A percentile compares a stretch with the other conserved stretches of the same genome.
phyloP scores from a whole-genome alignment of 768 basidiomycete species.

The Agrocybe chaxingu region DNA sequence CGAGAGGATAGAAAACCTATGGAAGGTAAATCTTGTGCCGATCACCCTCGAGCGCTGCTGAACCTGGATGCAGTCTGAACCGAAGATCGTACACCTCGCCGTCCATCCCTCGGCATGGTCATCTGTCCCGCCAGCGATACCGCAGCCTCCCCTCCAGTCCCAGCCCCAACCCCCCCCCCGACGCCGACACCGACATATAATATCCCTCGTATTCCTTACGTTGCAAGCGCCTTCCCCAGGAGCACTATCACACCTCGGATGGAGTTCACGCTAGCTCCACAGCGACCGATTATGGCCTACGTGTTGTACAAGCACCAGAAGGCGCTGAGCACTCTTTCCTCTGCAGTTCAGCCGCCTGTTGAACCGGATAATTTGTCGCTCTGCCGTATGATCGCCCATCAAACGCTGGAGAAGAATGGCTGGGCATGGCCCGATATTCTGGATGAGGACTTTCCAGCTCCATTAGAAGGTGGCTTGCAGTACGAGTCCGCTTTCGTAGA shows the following conservation, averaged over 20 bases:
- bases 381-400: conserved; percentile 26
- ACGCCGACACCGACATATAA: conserved; percentile 8
- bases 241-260: background rate
- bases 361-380: conserved; percentile 7
- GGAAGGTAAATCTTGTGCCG: conserved; percentile 51
- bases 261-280: background rate
- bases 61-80: conserved; percentile 45
- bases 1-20: conserved; percentile 63
- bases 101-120: conserved; percentile 82
- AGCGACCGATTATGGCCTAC: conserved; percentile 29
- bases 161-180: conserved; percentile 13
- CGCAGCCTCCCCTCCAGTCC: conserved; percentile 13
- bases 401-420: conserved; percentile 35
- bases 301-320: conserved; percentile 40
- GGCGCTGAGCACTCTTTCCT: conserved; percentile 35
- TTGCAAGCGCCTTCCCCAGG: background rate
- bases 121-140: conserved; percentile 41
- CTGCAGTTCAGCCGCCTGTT: conserved; percentile 13
- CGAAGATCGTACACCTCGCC: conserved; percentile 67
- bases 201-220: conserved; percentile 1
- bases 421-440: conserved; percentile 50
- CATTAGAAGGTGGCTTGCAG: conserved; percentile 33
- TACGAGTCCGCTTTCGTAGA: conserved; percentile 38
- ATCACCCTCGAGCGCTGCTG: background rate
- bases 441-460: conserved; percentile 43